A percentile compares a stretch with the other conserved stretches of the same genome.
These are phyloP conservation scores for Vitis hybrid DNA, from an alignment of 177 flowering plant species.

Conservation along the genomic window DNA sequence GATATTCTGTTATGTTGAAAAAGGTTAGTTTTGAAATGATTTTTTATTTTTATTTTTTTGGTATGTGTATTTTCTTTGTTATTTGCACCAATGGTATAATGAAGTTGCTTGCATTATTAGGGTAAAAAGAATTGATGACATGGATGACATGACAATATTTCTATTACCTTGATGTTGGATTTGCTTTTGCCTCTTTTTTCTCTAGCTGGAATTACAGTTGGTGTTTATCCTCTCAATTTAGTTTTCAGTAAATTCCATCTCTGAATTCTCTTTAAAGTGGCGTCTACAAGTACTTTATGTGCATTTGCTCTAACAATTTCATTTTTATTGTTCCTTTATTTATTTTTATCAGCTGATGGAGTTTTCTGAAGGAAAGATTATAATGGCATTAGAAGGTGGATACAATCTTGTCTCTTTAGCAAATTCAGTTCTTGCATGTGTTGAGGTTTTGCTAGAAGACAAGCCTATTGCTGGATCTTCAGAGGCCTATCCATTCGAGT, in stretches of 20 bases:
- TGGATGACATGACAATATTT: neutral
- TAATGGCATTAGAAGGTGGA: conserved; percentile 94
- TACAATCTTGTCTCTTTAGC: conserved; percentile 85
- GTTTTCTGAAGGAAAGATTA: conserved; percentile 80
- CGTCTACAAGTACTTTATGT: neutral
- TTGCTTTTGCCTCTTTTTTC: neutral
- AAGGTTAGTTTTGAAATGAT: conserved; percentile 51
- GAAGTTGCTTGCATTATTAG: neutral
- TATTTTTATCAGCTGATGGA: conserved; percentile 66
- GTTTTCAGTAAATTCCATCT: neutral
- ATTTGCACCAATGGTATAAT: neutral
- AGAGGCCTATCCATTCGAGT: conserved; percentile 81
- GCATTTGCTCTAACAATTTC: neutral
- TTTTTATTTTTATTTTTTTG: conserved; percentile 4
- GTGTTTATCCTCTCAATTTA: neutral
- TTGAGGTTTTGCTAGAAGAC: conserved; percentile 66
- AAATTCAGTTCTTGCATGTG: conserved; percentile 80
- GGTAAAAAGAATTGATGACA: neutral
- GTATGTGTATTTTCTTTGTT: conserved; percentile 3
- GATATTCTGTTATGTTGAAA: conserved; percentile 80
- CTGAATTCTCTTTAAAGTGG: neutral
- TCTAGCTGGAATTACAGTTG: neutral
- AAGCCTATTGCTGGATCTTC: conserved; percentile 47
- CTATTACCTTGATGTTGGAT: neutral
- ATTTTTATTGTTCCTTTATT: neutral